Conservation (phyloP, 148 eudicot genomes). For the Rhododendron henanense region DNA sequence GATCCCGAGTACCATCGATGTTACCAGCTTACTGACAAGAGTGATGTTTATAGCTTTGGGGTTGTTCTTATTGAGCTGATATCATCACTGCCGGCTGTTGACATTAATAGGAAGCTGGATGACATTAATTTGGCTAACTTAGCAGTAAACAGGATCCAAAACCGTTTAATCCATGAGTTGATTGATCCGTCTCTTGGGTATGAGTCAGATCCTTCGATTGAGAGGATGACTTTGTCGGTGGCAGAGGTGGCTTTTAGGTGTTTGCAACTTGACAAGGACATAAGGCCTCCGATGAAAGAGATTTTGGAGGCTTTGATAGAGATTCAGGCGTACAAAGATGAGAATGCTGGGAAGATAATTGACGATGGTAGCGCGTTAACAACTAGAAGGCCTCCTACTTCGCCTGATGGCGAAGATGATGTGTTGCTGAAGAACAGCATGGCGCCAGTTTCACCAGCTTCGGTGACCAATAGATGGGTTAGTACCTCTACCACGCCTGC, state of each 20-base stretch:
- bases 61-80: slow-evolving; percentile 60
- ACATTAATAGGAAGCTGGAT: slow-evolving; percentile 24
- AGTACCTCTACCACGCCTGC: neutral
- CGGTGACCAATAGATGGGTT: neutral
- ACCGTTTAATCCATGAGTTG: too few species aligned
- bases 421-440: slow-evolving; percentile 31
- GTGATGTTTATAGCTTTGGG: slow-evolving; percentile 65
- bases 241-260: slow-evolving; percentile 3
- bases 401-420: slow-evolving; percentile 19
- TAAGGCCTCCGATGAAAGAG: slow-evolving; percentile 34
- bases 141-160: too few species aligned
- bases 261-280: slow-evolving; percentile 24
- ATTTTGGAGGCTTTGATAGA: slow-evolving; percentile 11
- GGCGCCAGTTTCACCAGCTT: neutral
- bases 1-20: slow-evolving; percentile 56
- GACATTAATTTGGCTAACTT: too few species aligned
- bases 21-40: slow-evolving; percentile 50
- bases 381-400: slow-evolving; percentile 9
- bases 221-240: too few species aligned
- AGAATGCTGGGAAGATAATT: neutral
- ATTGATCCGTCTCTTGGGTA: too few species aligned
- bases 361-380: slow-evolving; percentile 10
- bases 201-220: too few species aligned
- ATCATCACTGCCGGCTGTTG: slow-evolving; percentile 54
- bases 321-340: slow-evolving; percentile 9